Base-by-base conservation (phyloP, 108 stramenopile species). In the Stephanodiscus triporus region DNA sequence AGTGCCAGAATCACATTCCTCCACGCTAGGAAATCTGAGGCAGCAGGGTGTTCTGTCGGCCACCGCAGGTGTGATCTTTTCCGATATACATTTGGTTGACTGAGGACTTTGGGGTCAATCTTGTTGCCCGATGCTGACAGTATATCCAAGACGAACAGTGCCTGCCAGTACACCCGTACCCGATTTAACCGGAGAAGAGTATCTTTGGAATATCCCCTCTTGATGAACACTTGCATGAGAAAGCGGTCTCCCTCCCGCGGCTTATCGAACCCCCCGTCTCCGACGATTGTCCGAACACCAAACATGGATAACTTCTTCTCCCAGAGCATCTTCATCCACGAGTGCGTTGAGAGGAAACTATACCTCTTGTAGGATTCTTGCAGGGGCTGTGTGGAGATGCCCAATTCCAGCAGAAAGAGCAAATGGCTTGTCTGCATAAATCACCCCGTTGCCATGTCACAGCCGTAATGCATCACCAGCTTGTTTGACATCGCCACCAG, bases 301-400 rank as follows among this genome's bases (percentile, higher is more conserved):
- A 57, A 57, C 56, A 26, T 57, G 2, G 16, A 17, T 3, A 26
- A 0, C 29, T 57, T 57, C 29, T 57, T 57, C 16, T 57, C 56
- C 56, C 30, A 57, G 3, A 57, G 56, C 27, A 29, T 17, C 13
- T 57, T 57, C 56, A 57, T 17, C 56, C 56, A 57, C 16, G 27
- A 29, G 27, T 57, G 56, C 16, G 27, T 57, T 2, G 10, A 5
- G 4, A 57, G 27, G 24, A 3, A 11, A 10, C 10, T 17, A 8
- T 30, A 32, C 13, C 32, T 57, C 2, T 11, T 9, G n/a, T 29
- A 57, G 9, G 4, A 4, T 1, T 42, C 43, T 16, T 45, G 43
- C 0, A 45, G 11, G 1, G 43, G 14, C 2, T 45, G 43, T 2
- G 16, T 16, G 0, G 43, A 45, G 0, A 45, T 0, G 0, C 16